These are phyloP conservation scores for Rhizophora mangle DNA, from an alignment of 345 rosid genomes.

Conservation along the genomic window DNA sequence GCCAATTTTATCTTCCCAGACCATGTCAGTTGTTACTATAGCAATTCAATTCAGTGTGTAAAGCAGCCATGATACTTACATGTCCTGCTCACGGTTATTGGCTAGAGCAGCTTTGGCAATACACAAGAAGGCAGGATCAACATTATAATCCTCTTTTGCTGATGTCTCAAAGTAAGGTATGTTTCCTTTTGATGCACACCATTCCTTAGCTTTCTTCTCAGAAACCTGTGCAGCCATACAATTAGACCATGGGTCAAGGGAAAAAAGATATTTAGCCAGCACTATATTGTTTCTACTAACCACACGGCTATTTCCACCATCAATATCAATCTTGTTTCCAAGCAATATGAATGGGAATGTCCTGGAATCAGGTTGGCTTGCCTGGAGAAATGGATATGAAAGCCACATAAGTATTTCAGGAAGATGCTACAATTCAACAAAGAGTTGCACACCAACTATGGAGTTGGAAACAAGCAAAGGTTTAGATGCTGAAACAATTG, in stretches of 20 bases:
- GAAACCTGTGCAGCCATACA: slow-evolving; percentile 54
- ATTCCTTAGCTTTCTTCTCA: slow-evolving; percentile 94
- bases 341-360: slow-evolving; percentile 81
- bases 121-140: slow-evolving; percentile 73
- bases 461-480: neutral
- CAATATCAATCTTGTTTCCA: slow-evolving; percentile 96
- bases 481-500: neutral
- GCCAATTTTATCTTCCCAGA: neutral
- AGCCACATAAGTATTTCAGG: slow-evolving; percentile 20
- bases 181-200: slow-evolving; percentile 89
- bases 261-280: neutral
- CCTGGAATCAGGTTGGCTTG: slow-evolving; percentile 73
- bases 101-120: slow-evolving; percentile 84
- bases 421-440: neutral
- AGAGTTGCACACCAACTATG: neutral
- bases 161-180: slow-evolving; percentile 93
- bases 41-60: neutral
- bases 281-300: slow-evolving; percentile 39
- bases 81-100: slow-evolving; percentile 80
- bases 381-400: slow-evolving; percentile 41
- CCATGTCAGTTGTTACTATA: neutral
- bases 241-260: slow-evolving; percentile 4
- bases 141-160: slow-evolving; percentile 91
- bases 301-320: slow-evolving; percentile 99
- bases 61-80: slow-evolving; percentile 47